Evolutionary conservation across 2,329 filamentous ascomycete species (phyloP).

Genomic region (Thielaviopsis cerberus): DNA sequence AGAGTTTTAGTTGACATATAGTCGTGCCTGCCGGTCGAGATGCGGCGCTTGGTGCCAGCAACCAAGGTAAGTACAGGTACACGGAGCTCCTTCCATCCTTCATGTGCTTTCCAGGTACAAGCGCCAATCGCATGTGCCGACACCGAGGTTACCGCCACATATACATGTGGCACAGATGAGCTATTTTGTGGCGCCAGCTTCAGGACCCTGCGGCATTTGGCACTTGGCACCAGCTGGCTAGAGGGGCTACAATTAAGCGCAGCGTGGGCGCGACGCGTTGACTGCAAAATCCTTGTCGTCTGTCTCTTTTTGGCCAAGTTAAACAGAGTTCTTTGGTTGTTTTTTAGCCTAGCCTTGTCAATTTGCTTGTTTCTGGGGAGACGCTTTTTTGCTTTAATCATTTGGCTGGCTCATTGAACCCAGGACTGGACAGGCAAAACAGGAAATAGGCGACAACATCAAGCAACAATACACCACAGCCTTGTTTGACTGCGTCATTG

Average conservation of each 20-base stretch:
- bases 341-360: not conserved
- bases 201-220: not conserved
- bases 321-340: not conserved
- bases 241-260: not conserved
- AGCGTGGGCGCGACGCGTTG: not conserved
- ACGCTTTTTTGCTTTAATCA: not conserved
- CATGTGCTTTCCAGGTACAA: not conserved
- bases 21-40: not conserved
- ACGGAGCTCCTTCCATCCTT: not conserved
- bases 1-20: not conserved
- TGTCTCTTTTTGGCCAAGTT: not conserved
- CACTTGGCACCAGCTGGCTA: not conserved
- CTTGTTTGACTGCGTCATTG: too few relatives aligned
- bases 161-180: too few relatives aligned
- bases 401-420: not conserved
- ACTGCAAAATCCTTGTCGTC: not conserved
- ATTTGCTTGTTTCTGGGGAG: not conserved
- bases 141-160: constrained; percentile 11
- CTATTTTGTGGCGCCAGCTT: not conserved
- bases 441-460: not conserved
- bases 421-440: not conserved
- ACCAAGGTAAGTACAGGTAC: not conserved
- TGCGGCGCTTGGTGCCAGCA: not conserved
- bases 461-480: not conserved
- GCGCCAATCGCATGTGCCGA: constrained; percentile 5